Conservation (phyloP, 768 basidiomycete genomes). For the Rhodotorula kratochvilovae region DNA sequence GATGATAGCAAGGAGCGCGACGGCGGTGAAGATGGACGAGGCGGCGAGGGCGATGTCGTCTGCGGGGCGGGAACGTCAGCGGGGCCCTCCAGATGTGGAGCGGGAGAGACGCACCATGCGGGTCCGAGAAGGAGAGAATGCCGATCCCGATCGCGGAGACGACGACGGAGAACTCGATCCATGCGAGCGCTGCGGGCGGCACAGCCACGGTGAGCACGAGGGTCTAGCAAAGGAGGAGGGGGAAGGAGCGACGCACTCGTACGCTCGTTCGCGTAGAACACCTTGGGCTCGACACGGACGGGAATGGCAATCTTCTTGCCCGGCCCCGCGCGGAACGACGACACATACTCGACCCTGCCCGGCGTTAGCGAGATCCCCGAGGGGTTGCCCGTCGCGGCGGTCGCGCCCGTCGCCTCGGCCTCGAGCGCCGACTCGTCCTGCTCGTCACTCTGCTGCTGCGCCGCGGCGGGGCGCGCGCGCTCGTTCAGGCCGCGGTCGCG, state of each 20-base stretch:
- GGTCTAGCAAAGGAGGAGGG: not conserved
- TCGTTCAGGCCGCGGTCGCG: conserved; percentile 37
- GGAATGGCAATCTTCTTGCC: conserved; percentile 90
- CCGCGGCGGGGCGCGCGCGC: conserved; percentile 39
- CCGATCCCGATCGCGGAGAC: conserved; percentile 85
- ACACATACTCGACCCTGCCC: conserved; percentile 50
- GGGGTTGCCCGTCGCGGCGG: conserved; percentile 14
- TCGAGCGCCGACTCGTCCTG: not conserved
- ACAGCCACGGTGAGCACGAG: not conserved
- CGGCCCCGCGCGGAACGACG: conserved; percentile 69
- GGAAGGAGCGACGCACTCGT: conserved; percentile 55
- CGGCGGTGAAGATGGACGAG: conserved; percentile 79
- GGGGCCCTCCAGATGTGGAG: conserved; percentile 27
- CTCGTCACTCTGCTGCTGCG: not conserved
- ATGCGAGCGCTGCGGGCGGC: conserved; percentile 58
- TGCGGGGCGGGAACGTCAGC: conserved; percentile 12
- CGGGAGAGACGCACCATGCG: conserved; percentile 22
- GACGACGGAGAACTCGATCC: conserved; percentile 81
- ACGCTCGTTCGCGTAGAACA: conserved; percentile 91
- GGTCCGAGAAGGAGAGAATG: conserved; percentile 53
- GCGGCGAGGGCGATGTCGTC: conserved; percentile 69
- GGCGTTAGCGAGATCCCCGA: conserved; percentile 40
- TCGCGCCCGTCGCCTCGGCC: conserved; percentile 4
- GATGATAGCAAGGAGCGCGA: conserved; percentile 79
- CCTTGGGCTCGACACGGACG: conserved; percentile 95